These are phyloP conservation scores for Colletotrichum theobromicola DNA, from an alignment of 2,329 filamentous ascomycete genomes.

Conservation along the genomic window DNA sequence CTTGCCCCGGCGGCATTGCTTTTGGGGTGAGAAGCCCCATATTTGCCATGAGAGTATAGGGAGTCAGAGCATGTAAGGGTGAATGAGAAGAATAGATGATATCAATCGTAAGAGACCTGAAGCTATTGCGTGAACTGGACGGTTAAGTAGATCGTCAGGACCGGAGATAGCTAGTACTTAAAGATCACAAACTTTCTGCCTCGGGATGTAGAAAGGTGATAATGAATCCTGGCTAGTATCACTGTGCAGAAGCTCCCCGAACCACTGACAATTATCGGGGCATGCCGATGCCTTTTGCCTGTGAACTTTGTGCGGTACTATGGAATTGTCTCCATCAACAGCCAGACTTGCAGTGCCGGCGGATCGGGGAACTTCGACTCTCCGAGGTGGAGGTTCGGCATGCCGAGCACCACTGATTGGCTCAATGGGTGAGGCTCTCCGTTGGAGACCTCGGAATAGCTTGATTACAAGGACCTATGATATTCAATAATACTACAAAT, in stretches of 20 bases:
- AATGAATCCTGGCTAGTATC: background rate
- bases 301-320: fast-evolving
- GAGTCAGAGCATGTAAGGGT: background rate
- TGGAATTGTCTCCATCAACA: background rate
- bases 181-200: background rate
- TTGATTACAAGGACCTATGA: background rate
- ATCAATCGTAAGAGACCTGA: background rate
- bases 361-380: background rate
- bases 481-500: background rate
- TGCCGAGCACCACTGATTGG: background rate
- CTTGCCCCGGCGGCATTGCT: background rate
- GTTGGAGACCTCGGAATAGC: background rate
- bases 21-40: background rate
- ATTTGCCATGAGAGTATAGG: background rate
- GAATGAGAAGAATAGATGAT: background rate
- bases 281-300: background rate
- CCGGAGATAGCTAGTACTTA: background rate
- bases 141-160: too few relatives aligned
- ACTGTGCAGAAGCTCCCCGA: background rate
- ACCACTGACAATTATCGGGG: background rate
- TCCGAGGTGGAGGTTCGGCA: background rate
- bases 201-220: background rate
- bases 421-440: background rate
- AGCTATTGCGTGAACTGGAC: background rate
- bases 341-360: background rate